A percentile compares a stretch with the other conserved stretches of the same genome.
These are phyloP conservation scores for Hysterangium stoloniferum DNA, from an alignment of 768 basidiomycete genomes.

Conservation along the genomic window DNA sequence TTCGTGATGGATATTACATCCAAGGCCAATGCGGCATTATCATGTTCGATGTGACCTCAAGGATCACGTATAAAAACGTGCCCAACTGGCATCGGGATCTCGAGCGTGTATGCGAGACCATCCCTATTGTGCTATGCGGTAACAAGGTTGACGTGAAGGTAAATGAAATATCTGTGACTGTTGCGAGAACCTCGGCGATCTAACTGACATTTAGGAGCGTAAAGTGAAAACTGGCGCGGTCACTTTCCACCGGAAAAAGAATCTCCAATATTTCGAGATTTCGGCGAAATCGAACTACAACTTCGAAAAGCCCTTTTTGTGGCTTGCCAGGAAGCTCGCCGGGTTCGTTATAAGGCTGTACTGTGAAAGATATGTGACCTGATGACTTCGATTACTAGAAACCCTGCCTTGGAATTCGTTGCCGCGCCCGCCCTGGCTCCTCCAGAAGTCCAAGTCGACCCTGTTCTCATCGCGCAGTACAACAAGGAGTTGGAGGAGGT, in stretches of 20 bases:
- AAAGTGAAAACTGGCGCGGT: constrained; percentile 99
- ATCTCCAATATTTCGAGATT: constrained; percentile 99
- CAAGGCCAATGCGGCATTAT: constrained; percentile 99
- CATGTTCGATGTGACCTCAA: constrained; percentile 99
- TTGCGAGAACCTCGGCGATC: background rate
- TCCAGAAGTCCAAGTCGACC: constrained; percentile 84
- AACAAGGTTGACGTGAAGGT: constrained; percentile 99
- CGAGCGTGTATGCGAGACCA: constrained; percentile 99
- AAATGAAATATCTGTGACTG: constrained; percentile 18
- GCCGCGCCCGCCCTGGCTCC: constrained; percentile 94
- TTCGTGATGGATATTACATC: constrained; percentile 94
- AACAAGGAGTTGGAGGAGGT: constrained; percentile 67
- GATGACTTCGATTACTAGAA: constrained; percentile 38
- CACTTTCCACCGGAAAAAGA: constrained; percentile 99
- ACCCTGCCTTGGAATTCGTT: constrained; percentile 85
- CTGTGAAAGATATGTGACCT: background rate
- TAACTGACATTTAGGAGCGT: constrained; percentile 62
- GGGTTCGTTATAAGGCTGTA: constrained; percentile 80
- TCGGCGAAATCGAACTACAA: constrained; percentile 99
- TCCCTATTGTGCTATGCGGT: constrained; percentile 97
- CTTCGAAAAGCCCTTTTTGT: constrained; percentile 99
- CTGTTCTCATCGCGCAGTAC: constrained; percentile 70
- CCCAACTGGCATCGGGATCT: constrained; percentile 99
- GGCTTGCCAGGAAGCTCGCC: constrained; percentile 96
- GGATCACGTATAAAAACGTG: constrained; percentile 99